Evolutionary conservation across 768 basidiomycete species (phyloP).

Genomic region (Floccularia luteovirens): DNA sequence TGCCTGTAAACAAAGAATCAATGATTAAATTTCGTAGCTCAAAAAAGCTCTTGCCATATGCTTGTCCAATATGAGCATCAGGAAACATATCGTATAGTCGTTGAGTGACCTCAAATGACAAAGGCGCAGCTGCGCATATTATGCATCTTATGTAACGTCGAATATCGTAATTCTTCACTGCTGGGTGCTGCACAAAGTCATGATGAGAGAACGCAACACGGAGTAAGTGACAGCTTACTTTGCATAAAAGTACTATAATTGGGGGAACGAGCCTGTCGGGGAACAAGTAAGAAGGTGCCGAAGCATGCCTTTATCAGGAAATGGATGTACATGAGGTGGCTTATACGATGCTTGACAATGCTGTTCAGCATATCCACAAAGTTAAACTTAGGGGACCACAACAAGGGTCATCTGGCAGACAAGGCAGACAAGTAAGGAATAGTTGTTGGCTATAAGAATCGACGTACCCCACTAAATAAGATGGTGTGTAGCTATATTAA

Average conservation of each 20-base stretch:
- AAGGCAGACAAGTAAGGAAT: not conserved
- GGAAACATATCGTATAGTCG: slow-evolving; percentile 44
- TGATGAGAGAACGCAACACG: not conserved
- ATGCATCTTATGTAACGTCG: slow-evolving; percentile 31
- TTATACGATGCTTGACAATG: slow-evolving; percentile 49
- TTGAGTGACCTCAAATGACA: slow-evolving; percentile 44
- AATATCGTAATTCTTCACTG: slow-evolving; percentile 41
- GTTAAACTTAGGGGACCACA: slow-evolving; percentile 56
- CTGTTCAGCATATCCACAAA: slow-evolving; percentile 55
- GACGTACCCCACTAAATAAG: slow-evolving; percentile 45
- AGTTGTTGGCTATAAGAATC: not conserved
- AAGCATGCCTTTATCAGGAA: not conserved
- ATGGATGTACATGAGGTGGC: slow-evolving; percentile 36
- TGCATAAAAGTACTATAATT: slow-evolving; percentile 48
- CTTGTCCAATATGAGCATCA: slow-evolving; percentile 47
- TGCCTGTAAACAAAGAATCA: slow-evolving; percentile 27
- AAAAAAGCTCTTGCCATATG: slow-evolving; percentile 31
- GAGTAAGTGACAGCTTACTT: slow-evolving; percentile 21
- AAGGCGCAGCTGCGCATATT: slow-evolving; percentile 53
- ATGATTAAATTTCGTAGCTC: not conserved
- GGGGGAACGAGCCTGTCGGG: slow-evolving; percentile 53
- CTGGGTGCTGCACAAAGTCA: slow-evolving; percentile 32
- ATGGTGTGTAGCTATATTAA: slow-evolving; percentile 42
- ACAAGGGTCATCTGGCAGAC: slow-evolving; percentile 39
- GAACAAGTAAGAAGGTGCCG: slow-evolving; percentile 2